Evolutionary conservation across 75 land plant genomes (phyloP).

Genomic region (Larix kaempferi): DNA sequence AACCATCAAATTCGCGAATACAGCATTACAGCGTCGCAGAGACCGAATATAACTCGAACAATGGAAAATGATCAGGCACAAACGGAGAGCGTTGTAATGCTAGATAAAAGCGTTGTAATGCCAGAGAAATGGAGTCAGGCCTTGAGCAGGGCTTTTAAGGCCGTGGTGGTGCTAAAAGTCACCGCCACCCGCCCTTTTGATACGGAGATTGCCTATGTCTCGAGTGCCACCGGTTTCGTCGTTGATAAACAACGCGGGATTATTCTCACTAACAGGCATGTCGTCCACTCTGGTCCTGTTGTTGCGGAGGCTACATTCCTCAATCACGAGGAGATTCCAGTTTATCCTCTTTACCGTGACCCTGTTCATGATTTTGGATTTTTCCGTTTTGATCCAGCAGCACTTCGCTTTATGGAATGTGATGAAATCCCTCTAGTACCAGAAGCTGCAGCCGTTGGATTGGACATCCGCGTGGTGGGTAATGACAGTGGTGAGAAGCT

Average conservation of each 20-base stretch:
- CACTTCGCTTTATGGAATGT: constrained; percentile 29
- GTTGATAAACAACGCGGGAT: constrained; percentile 73
- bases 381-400: constrained; percentile 27
- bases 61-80: no score
- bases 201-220: constrained; percentile 77
- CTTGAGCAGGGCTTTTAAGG: constrained; percentile 61
- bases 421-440: constrained; percentile 42
- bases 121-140: no score
- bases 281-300: constrained; percentile 89
- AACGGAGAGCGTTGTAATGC: no score
- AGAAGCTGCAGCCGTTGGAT: constrained; percentile 38
- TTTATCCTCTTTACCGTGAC: constrained; percentile 82
- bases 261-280: constrained; percentile 92
- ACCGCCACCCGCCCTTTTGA: constrained; percentile 82
- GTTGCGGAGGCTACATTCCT: constrained; percentile 95
- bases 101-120: no score
- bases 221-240: constrained; percentile 84
- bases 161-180: constrained; percentile 81
- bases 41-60: no score
- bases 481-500: constrained; percentile 54
- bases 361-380: constrained; percentile 66
- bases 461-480: constrained; percentile 45
- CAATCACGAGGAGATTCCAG: constrained; percentile 77
- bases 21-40: no score
- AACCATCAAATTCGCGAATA: no score